Conservation (phyloP, 225 moss, liverwort and hornwort species). For the Polytrichum formosum region DNA sequence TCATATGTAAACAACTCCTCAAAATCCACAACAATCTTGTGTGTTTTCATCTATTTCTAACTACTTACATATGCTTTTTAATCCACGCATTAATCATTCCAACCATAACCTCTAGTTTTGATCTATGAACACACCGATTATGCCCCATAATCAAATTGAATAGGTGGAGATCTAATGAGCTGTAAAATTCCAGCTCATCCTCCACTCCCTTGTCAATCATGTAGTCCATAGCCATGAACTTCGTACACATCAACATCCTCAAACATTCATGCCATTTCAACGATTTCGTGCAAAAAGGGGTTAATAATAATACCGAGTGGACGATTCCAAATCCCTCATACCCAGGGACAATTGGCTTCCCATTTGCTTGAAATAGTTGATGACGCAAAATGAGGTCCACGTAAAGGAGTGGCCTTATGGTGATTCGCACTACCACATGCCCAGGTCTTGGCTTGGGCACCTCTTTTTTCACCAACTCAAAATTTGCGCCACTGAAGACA, state of each 20-base stretch:
- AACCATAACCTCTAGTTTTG: too few relatives aligned
- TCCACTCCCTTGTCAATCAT: too few relatives aligned
- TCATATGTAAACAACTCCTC: too few relatives aligned
- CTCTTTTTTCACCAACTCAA: conserved; percentile 16
- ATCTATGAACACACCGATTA: too few relatives aligned
- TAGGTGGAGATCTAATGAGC: too few relatives aligned
- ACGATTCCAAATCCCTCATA: conserved; percentile 34
- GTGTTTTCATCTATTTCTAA: too few relatives aligned
- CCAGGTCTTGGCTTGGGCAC: conserved; percentile 21
- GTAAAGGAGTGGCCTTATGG: conserved; percentile 21
- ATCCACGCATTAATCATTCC: too few relatives aligned
- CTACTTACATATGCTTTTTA: too few relatives aligned
- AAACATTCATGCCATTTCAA: not conserved
- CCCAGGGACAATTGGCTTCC: conserved; percentile 19
- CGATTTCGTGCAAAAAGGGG: not conserved
- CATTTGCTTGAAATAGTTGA: not conserved
- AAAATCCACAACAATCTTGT: too few relatives aligned
- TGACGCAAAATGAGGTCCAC: conserved; percentile 10
- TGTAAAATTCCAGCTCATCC: too few relatives aligned
- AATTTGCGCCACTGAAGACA: conserved; percentile 6
- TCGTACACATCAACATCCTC: not conserved
- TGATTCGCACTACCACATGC: conserved; percentile 29
- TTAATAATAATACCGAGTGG: conserved; percentile 12
- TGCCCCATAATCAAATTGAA: too few relatives aligned
- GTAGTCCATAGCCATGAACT: not conserved